Percentiles rank a stretch among this genome's conserved stretches.
phyloP scores from a whole-genome alignment of 1,139 yeast genomes.

The Kurtzmaniella natalensis region DNA sequence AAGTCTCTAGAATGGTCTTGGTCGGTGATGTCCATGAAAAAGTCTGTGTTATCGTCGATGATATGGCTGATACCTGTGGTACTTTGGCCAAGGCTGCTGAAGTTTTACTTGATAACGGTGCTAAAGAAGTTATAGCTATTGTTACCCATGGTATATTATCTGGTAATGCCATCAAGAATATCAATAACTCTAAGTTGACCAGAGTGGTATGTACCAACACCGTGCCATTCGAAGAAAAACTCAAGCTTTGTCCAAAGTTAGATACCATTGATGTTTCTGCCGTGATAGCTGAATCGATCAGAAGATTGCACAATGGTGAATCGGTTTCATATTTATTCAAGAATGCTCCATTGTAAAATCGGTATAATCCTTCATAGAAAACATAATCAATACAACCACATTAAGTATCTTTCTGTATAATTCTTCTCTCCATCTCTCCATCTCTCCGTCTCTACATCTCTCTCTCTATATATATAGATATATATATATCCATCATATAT shows the following conservation, averaged over 20 bases:
- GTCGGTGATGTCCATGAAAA: constrained; percentile 76
- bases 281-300: constrained; percentile 72
- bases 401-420: too few relatives aligned
- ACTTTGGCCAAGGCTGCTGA: constrained; percentile 77
- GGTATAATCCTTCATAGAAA: too few relatives aligned
- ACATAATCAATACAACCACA: too few relatives aligned
- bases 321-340: constrained; percentile 71
- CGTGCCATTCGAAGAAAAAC: constrained; percentile 60
- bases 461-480: too few relatives aligned
- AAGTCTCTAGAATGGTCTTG: constrained; percentile 68
- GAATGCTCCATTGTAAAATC: constrained; percentile 41
- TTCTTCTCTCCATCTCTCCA: too few relatives aligned
- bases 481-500: too few relatives aligned
- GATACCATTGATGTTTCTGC: constrained; percentile 71
- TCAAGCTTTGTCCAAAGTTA: constrained; percentile 46
- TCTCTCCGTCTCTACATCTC: too few relatives aligned
- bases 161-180: constrained; percentile 61
- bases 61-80: constrained; percentile 85
- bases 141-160: constrained; percentile 80
- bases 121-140: constrained; percentile 70
- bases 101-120: constrained; percentile 54
- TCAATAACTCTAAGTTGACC: constrained; percentile 53
- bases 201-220: constrained; percentile 73
- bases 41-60: constrained; percentile 69
- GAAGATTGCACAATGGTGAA: constrained; percentile 82